Evolutionary conservation across 192 early-diverging fungal species (phyloP).

Genomic region (Linnemannia zychae): DNA sequence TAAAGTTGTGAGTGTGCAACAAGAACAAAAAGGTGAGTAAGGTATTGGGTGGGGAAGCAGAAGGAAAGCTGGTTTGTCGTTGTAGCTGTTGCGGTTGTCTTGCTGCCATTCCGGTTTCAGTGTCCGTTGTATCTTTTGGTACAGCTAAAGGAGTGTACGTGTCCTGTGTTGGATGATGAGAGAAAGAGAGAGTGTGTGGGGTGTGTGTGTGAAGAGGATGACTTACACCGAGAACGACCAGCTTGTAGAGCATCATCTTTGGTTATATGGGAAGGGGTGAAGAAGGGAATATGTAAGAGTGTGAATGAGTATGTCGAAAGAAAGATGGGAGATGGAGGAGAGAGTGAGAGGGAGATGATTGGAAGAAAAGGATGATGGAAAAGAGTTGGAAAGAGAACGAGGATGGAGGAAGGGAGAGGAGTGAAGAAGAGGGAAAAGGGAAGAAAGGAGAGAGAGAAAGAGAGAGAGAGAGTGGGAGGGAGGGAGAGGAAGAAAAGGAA

Average conservation of each 20-base stretch:
- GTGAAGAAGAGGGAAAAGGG: not conserved
- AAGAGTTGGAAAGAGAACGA: not conserved
- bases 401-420: not conserved
- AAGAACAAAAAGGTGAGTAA: not conserved
- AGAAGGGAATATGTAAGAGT: not conserved
- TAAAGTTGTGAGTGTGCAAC: not conserved
- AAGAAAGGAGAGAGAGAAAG: not conserved
- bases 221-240: conserved; percentile 94
- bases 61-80: not conserved
- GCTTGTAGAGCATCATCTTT: conserved; percentile 95
- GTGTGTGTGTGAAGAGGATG: conserved; percentile 20
- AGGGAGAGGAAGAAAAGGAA: not conserved
- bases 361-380: not conserved
- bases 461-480: not conserved
- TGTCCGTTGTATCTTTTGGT: not conserved
- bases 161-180: not conserved
- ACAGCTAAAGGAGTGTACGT: not conserved
- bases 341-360: not conserved
- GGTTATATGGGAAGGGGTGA: not conserved
- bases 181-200: not conserved
- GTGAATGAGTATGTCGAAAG: not conserved
- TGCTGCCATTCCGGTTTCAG: not conserved
- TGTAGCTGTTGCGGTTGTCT: not conserved
- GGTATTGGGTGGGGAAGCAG: not conserved
- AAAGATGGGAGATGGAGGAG: not conserved